Conservation (phyloP, 441 rosid species). For the Biscutella auriculata region DNA sequence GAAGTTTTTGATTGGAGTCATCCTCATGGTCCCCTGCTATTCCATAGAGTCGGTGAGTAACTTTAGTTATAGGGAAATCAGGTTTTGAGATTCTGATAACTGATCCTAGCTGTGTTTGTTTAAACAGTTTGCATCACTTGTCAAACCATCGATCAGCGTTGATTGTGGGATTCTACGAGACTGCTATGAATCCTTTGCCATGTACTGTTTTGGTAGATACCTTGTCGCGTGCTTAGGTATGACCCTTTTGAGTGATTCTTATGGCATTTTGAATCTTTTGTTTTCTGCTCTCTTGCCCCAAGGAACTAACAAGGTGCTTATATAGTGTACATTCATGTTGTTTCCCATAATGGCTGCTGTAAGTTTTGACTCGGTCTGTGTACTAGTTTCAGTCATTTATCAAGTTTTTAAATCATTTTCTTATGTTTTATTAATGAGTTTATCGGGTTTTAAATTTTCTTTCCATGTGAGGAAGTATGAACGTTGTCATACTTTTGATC, state of each 20-base stretch:
- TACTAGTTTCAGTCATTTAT: not conserved
- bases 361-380: not conserved
- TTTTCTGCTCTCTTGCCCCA: not conserved
- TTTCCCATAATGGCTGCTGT: not conserved
- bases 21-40: conserved; percentile 97
- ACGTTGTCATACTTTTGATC: not conserved
- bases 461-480: not conserved
- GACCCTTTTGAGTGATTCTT: conserved; percentile 17
- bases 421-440: not conserved
- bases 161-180: conserved; percentile 87
- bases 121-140: conserved; percentile 78
- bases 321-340: not conserved
- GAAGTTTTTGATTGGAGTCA: conserved; percentile 90
- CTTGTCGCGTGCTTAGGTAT: conserved; percentile 98
- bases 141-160: conserved; percentile 82
- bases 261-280: not conserved
- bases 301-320: not conserved
- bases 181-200: conserved; percentile 97
- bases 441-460: not conserved
- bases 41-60: conserved; percentile 78
- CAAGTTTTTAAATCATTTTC: not conserved
- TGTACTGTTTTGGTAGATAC: conserved; percentile 99
- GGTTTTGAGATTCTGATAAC: not conserved
- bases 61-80: not conserved
- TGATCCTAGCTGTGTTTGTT: conserved; percentile 1